These are phyloP conservation scores for Colletotrichum sp. DNA, from an alignment of 2,329 filamentous ascomycete species.

Conservation along the genomic window DNA sequence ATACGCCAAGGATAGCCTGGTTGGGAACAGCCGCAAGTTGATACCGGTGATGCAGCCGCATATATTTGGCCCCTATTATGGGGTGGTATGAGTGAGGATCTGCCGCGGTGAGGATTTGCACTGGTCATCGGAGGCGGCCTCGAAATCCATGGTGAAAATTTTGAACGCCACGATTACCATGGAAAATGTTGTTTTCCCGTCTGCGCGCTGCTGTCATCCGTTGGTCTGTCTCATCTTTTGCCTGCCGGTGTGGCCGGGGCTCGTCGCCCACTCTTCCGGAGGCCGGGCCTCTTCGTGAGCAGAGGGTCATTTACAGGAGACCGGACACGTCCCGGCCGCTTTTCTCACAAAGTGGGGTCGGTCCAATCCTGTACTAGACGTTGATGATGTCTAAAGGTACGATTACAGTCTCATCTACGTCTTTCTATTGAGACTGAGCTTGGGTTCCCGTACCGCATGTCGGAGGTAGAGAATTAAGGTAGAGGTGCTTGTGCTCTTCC, in stretches of 20 bases:
- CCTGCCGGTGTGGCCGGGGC: neutral
- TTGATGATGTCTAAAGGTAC: neutral
- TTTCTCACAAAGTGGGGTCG: neutral
- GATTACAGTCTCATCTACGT: neutral
- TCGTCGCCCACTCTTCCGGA: neutral
- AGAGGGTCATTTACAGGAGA: constrained; percentile 14
- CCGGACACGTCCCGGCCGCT: neutral
- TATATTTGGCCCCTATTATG: constrained; percentile 9
- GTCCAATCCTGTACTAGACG: neutral
- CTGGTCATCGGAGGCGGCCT: neutral
- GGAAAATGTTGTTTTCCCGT: neutral
- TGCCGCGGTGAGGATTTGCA: neutral
- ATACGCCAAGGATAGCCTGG: neutral
- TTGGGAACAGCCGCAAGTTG: neutral
- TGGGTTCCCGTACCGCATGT: neutral
- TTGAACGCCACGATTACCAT: neutral
- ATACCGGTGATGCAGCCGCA: constrained; percentile 6
- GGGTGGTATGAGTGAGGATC: neutral
- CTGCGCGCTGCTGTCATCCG: neutral
- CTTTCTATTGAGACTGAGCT: neutral
- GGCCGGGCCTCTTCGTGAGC: neutral
- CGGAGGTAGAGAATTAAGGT: neutral
- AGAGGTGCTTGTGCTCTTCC: neutral
- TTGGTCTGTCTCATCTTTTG: neutral
- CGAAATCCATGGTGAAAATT: neutral